Evolutionary conservation across 2,329 filamentous ascomycete genomes (phyloP).

Genomic region (Stemphylium lycopersici): DNA sequence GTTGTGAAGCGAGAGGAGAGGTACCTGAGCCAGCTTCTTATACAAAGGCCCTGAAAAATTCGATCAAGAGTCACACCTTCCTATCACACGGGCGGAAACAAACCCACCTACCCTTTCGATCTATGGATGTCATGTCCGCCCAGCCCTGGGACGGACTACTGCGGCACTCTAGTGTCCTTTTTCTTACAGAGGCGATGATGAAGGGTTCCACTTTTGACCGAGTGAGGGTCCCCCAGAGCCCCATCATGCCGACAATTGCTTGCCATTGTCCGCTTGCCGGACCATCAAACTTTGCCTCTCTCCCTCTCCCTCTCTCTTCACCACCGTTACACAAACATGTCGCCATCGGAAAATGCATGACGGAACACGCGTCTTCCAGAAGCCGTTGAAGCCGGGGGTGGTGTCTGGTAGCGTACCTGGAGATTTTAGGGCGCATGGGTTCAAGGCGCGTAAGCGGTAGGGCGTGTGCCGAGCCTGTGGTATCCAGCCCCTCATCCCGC

Average conservation of each 20-base stretch:
- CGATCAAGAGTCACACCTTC: constrained; percentile 33
- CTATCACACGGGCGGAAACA: constrained; percentile 31
- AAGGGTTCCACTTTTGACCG: constrained; percentile 16
- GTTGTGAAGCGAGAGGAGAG: not conserved
- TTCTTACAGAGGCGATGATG: constrained; percentile 20
- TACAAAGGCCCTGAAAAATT: constrained; percentile 23
- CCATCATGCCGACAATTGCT: not conserved
- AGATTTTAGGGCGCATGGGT: not conserved
- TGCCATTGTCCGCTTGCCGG: constrained; percentile 4
- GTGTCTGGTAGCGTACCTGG: constrained; percentile 16
- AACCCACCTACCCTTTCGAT: constrained; percentile 13
- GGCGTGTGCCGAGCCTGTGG: constrained; percentile 29
- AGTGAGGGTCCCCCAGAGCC: constrained; percentile 7
- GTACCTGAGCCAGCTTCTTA: constrained; percentile 19
- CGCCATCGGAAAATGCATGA: constrained; percentile 1
- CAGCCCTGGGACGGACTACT: constrained; percentile 19
- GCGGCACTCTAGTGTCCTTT: constrained; percentile 10
- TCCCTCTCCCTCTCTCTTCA: not conserved
- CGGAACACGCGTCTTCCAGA: constrained; percentile 11
- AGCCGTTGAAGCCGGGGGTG: constrained; percentile 13
- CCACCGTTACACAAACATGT: not conserved
- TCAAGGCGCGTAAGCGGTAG: constrained; percentile 10
- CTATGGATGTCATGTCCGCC: constrained; percentile 16
- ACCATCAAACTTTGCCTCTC: not conserved
- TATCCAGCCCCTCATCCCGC: constrained; percentile 19